Conservation (phyloP, 768 basidiomycete species). For the Kwoniella shandongensis region DNA sequence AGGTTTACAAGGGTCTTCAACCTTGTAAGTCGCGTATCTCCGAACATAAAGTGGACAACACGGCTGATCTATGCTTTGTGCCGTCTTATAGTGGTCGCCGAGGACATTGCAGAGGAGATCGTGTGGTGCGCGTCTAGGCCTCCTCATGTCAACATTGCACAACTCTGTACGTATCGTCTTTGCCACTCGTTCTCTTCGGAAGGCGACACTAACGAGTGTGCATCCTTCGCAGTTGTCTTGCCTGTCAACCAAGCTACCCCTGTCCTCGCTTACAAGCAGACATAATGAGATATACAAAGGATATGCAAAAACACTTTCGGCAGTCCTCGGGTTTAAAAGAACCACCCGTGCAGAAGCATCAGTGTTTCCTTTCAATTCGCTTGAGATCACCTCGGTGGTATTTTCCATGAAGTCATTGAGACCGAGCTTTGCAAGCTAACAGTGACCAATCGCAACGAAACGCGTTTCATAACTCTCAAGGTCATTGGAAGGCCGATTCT, state of each 20-base stretch:
- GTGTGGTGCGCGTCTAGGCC: slow-evolving; percentile 94
- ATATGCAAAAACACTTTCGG: too few relatives aligned
- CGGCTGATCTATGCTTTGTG: background rate
- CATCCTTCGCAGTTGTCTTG: slow-evolving; percentile 42
- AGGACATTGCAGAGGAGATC: slow-evolving; percentile 95
- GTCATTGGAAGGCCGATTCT: too few relatives aligned
- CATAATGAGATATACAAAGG: background rate
- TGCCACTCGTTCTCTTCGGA: background rate
- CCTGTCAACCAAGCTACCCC: slow-evolving; percentile 54
- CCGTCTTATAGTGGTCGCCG: slow-evolving; percentile 63
- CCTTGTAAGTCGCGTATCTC: slow-evolving; percentile 74
- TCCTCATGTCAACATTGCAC: slow-evolving; percentile 76
- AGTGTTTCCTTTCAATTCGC: too few relatives aligned
- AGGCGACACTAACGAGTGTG: background rate
- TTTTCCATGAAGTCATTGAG: too few relatives aligned
- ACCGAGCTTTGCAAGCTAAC: too few relatives aligned
- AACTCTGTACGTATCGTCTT: slow-evolving; percentile 33
- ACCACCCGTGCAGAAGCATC: too few relatives aligned
- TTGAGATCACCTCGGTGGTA: too few relatives aligned
- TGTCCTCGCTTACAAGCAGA: slow-evolving; percentile 48
- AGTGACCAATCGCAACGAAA: too few relatives aligned
- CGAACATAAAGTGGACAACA: too few relatives aligned
- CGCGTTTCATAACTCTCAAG: too few relatives aligned
- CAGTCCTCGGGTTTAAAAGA: too few relatives aligned
- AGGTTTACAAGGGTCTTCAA: slow-evolving; percentile 84